Evolutionary conservation across 2,329 filamentous ascomycete genomes (phyloP).

Genomic region (Colletotrichum orbiculare): DNA sequence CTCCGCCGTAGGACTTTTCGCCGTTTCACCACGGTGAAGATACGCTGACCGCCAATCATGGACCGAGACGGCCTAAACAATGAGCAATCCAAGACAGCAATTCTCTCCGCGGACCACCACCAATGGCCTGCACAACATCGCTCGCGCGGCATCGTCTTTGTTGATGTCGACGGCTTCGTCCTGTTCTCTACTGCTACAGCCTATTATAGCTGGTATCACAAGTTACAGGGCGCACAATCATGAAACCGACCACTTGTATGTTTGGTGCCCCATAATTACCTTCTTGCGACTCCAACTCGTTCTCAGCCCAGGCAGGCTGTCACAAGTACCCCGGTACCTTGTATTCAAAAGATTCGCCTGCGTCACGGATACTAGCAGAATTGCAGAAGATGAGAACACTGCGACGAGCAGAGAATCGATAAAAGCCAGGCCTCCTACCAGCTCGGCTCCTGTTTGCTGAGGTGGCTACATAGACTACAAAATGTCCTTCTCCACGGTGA

Average conservation of each 20-base stretch:
- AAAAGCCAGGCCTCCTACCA: no score
- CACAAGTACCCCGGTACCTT: not conserved
- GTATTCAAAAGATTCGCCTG: not conserved
- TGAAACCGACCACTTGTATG: no score
- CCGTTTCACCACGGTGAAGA: conserved; percentile 34
- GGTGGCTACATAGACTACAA: not conserved
- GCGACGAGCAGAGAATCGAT: no score
- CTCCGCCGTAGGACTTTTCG: conserved; percentile 31
- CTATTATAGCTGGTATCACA: conserved; percentile 1
- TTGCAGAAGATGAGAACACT: no score
- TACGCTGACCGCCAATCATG: conserved; percentile 31
- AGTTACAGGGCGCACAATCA: not conserved
- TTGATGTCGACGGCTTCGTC: no score
- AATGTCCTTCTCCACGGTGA: not conserved
- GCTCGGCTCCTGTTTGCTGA: no score
- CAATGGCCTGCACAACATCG: no score
- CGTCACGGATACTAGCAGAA: not conserved
- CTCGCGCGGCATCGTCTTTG: no score
- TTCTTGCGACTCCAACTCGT: no score
- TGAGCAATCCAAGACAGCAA: not conserved
- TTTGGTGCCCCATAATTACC: no score
- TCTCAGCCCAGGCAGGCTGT: no score
- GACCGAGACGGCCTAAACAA: not conserved
- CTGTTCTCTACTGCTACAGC: no score
- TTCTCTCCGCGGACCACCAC: not conserved